Evolutionary conservation across 192 early-diverging fungal genomes (phyloP), one percentile per base, ranked within the genome.

Genomic region (Backusella tuberculispora): DNA sequence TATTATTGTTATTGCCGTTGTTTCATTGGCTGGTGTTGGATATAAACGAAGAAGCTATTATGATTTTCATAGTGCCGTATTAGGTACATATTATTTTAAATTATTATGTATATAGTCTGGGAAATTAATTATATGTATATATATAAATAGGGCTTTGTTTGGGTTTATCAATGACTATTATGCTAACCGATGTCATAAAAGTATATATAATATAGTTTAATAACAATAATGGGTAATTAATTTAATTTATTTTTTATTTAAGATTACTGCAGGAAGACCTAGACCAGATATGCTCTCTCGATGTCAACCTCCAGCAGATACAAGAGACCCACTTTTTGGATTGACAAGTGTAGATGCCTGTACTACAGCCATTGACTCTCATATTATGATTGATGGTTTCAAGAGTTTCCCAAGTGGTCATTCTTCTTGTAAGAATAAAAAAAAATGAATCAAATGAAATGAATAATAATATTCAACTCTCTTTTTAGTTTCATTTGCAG

Each of bases 361-460:
- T 69, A 86, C 85, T 3, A 84, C 80, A 50, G 82, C 85, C 0
- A 79, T 87, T 38, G 50, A 81, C 13, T 26, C 56, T 8, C 78
- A 72, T 3, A 53, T 90, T 2, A 83, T 97, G 65, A 72, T 63
- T 63, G 93, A 97, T 74, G 97, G 94, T 15, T 91, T 94, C 79
- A 92, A 91, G 84, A 91, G 89, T 72, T 98, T 97, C 79, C 92
- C 92, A 8, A 93, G 91, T 4, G 97, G 97, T 1, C 97, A 98
- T 80, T 86, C 97, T 5, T 92, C 92, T 37, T 90, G 89, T 83
- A 81, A 71, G 74, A 84, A 70, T 29, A 34, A 10, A 26, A 69
- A 69, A 67, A 66, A 41, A 13, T 8, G 17, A 40, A 13, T 15
- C 9, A 24, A 42, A 14, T 13, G n/a, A 43, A 12, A 40, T 21